Base-by-base conservation (phyloP, 306 rosid genomes). In the Vicia faba region DNA sequence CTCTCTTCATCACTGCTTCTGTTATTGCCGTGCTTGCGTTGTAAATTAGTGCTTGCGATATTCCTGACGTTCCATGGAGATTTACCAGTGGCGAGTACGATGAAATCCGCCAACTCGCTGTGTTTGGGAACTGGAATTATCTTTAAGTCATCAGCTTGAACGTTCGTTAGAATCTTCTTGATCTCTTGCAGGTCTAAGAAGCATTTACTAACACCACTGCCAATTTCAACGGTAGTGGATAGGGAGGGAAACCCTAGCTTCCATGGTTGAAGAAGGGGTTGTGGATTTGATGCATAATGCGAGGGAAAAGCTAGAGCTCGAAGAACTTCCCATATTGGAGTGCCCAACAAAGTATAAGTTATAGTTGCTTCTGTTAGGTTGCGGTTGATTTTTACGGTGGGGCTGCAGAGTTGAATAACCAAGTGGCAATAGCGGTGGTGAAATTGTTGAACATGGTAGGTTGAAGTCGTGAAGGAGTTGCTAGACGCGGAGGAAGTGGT, bases 1-100 rank as follows among this genome's bases (percentile, higher is more conserved):
- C n/a, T n/a, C n/a, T n/a, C n/a, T n/a, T n/a, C n/a, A n/a, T n/a
- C n/a, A n/a, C n/a, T n/a, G n/a, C n/a, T n/a, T n/a, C n/a, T n/a
- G n/a, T n/a, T n/a, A n/a, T n/a, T n/a, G n/a, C n/a, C n/a, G n/a
- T n/a, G n/a, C n/a, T n/a, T 66, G 75, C 98, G 96, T 86, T 75
- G 83, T 84, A 86, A 84, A 93, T 79, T 66, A 93, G 88, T 77
- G 98, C 95, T 80, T 93, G 97, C 97, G 38, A 93, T 93, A 75
- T 93, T 93, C 95, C 74, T 89, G 35, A 93, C 97, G 61, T 93
- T 95, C 98, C 96, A 93, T n/a, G 85, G 67, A 15, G 98, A 93
- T 79, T 90, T 88, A 16, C 96, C 96, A 48, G 97, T 89, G 41
- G 97, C 96, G 7, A 93, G 76, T 2, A 89, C 96, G 87, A 88